Evolutionary conservation across 345 rosid genomes (phyloP).

Genomic region (Brassica cretica): DNA sequence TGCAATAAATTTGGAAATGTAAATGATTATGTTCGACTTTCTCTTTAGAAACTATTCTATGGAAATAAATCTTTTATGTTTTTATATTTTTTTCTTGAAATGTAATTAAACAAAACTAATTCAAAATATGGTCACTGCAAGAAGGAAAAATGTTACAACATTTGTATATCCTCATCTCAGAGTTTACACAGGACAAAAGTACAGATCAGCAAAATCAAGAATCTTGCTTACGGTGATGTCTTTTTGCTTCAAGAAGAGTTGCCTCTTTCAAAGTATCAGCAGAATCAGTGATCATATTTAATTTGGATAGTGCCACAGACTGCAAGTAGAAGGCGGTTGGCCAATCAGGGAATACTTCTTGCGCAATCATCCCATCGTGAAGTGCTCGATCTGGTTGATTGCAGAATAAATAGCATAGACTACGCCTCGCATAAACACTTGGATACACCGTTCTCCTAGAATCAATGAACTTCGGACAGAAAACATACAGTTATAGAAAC

Average conservation of each 20-base stretch:
- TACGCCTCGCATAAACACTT: slow-evolving; percentile 84
- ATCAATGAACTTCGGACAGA: slow-evolving; percentile 59
- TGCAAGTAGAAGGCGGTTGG: slow-evolving; percentile 92
- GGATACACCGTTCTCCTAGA: slow-evolving; percentile 67
- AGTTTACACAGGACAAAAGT: slow-evolving; percentile 1
- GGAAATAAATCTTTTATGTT: neutral
- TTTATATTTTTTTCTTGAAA: neutral
- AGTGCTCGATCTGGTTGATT: slow-evolving; percentile 80
- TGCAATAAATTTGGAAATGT: neutral
- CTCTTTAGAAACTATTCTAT: neutral
- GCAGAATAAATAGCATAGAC: slow-evolving; percentile 75
- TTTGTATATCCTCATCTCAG: neutral
- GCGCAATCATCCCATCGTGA: slow-evolving; percentile 91
- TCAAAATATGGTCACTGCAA: slow-evolving; percentile 6
- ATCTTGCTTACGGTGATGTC: slow-evolving; percentile 48
- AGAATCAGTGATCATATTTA: slow-evolving; percentile 82
- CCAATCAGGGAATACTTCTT: slow-evolving; percentile 75
- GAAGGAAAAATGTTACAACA: neutral
- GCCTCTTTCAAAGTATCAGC: slow-evolving; percentile 87
- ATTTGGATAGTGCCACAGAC: slow-evolving; percentile 86
- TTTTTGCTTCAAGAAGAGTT: slow-evolving; percentile 73
- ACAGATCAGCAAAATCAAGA: slow-evolving; percentile 31
- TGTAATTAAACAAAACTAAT: neutral
- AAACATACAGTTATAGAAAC: neutral
- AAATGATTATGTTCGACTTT: neutral